Conservation (phyloP, 169 alveolate species). For the Prorocentrum cordatum region DNA sequence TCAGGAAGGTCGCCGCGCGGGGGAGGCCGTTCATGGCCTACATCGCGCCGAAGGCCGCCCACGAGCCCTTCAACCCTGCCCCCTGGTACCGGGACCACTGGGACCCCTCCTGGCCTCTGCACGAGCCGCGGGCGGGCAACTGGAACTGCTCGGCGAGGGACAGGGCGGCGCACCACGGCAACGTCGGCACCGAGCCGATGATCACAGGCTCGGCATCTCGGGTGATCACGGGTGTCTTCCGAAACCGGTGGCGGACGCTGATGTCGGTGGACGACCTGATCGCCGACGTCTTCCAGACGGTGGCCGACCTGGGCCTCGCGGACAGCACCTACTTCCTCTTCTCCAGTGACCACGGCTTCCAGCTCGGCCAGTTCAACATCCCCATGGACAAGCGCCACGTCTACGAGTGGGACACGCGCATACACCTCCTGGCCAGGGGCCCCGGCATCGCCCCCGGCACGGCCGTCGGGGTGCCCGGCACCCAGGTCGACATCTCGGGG, state of each 20-base stretch:
- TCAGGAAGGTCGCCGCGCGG: neutral
- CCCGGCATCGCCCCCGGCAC: neutral
- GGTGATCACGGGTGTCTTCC: slow-evolving; percentile 11
- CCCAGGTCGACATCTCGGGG: no score
- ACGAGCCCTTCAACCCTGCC: slow-evolving; percentile 14
- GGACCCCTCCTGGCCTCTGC: neutral
- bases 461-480: neutral
- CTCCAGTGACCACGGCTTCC: slow-evolving; percentile 14
- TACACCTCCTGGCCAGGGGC: neutral
- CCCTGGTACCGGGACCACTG: slow-evolving; percentile 15
- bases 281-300: neutral
- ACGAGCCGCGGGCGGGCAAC: neutral
- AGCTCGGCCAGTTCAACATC: slow-evolving; percentile 24
- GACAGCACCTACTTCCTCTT: neutral
- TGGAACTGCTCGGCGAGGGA: neutral
- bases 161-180: neutral
- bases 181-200: neutral
- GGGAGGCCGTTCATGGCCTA: neutral
- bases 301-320: neutral
- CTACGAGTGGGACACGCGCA: neutral
- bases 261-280: slow-evolving; percentile 3
- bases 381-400: slow-evolving; percentile 19
- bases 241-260: slow-evolving; percentile 11
- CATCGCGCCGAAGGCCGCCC: slow-evolving; percentile 17
- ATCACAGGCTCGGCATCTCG: neutral